Conservation (phyloP, 345 rosid genomes). For the Acer saccharum region DNA sequence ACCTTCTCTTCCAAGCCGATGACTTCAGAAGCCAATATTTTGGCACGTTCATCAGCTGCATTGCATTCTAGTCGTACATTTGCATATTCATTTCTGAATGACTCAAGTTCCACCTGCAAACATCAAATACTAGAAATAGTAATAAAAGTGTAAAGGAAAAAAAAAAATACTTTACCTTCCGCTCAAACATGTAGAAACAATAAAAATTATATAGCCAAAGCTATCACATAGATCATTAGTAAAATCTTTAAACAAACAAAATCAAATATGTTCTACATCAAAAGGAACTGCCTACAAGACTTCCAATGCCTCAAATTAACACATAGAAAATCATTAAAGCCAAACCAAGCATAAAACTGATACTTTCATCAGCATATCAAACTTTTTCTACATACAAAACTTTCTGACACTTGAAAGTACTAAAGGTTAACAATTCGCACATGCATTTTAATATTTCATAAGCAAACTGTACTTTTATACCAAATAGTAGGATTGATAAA, state of each 20-base stretch:
- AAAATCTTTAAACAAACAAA: background rate
- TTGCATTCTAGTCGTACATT: conserved; percentile 82
- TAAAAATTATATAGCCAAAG: conserved; percentile 6
- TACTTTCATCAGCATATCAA: background rate
- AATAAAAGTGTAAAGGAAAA: conserved; percentile 18
- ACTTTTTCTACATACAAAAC: background rate
- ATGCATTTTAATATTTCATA: background rate
- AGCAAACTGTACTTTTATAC: background rate
- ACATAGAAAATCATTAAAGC: background rate
- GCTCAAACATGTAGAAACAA: background rate
- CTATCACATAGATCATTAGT: background rate
- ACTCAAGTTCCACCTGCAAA: conserved; percentile 85
- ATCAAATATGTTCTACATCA: conserved; percentile 1
- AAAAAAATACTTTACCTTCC: background rate
- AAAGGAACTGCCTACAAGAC: background rate
- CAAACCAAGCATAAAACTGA: background rate
- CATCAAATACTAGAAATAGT: conserved; percentile 15
- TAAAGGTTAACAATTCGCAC: background rate
- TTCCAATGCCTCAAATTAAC: background rate
- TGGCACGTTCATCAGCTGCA: conserved; percentile 95
- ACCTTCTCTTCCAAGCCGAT: conserved; percentile 99
- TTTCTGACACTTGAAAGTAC: background rate
- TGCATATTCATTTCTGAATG: conserved; percentile 63
- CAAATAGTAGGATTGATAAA: background rate
- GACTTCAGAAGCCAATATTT: conserved; percentile 93